These are phyloP conservation scores for Whalleya microplaca DNA, from an alignment of 2,329 filamentous ascomycete species.

Conservation along the genomic window DNA sequence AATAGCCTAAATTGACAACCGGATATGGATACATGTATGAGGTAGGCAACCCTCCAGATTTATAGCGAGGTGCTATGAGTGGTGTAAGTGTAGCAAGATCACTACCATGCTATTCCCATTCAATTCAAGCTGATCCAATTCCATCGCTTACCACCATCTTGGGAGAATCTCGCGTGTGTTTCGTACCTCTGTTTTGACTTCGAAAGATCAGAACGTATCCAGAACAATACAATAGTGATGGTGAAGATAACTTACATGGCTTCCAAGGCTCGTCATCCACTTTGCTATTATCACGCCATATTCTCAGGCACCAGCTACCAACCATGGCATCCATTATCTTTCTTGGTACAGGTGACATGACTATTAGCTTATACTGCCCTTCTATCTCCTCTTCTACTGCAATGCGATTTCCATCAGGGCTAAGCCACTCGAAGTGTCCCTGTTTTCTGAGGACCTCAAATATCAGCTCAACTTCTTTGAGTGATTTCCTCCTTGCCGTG, in stretches of 20 bases:
- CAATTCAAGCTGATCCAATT: neutral
- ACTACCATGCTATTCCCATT: too few species aligned
- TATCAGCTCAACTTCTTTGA: conserved; percentile 20
- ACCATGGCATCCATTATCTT: conserved; percentile 28
- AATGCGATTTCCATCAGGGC: conserved; percentile 18
- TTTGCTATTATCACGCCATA: conserved; percentile 24
- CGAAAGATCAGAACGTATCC: conserved; percentile 1
- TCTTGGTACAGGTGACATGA: conserved; percentile 21
- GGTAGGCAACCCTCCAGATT: too few species aligned
- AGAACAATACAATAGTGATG: neutral
- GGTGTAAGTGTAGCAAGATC: too few species aligned
- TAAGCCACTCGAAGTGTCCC: conserved; percentile 27
- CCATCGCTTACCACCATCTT: conserved; percentile 16
- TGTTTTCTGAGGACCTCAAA: conserved; percentile 25
- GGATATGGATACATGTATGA: too few species aligned
- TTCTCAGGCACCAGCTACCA: conserved; percentile 26
- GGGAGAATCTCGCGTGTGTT: conserved; percentile 22
- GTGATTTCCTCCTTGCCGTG: conserved; percentile 17
- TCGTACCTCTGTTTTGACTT: conserved; percentile 16
- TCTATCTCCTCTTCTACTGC: conserved; percentile 28
- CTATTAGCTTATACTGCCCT: conserved; percentile 15
- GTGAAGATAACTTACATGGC: conserved; percentile 9
- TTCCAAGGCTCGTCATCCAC: conserved; percentile 1
- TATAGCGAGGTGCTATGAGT: too few species aligned
- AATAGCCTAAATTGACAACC: too few species aligned